phyloP scores from a whole-genome alignment of 371 early-diverging fungal species.

The Mortierella sp. region DNA sequence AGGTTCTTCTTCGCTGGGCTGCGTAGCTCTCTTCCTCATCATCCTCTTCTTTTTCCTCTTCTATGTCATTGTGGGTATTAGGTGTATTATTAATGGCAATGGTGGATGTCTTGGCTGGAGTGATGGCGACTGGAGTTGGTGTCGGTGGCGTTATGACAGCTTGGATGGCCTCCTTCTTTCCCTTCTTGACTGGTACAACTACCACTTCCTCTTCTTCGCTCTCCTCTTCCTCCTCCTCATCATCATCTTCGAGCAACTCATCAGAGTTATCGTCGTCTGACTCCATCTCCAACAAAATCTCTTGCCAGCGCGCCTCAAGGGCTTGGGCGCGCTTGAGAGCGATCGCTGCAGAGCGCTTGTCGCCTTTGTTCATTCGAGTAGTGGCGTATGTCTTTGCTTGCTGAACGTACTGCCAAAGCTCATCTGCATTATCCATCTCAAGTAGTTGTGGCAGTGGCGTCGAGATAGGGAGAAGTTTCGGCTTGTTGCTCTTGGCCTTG shows the following conservation, averaged over 20 bases:
- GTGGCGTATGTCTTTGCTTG: conserved; percentile 55
- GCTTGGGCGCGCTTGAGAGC: conserved; percentile 53
- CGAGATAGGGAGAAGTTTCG: conserved; percentile 51
- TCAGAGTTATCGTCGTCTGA: conserved; percentile 49
- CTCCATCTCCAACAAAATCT: conserved; percentile 49
- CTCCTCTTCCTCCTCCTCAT: conserved; percentile 34
- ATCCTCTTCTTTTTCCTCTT: conserved; percentile 33
- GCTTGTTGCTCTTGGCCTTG: conserved; percentile 46
- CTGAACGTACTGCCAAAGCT: conserved; percentile 53
- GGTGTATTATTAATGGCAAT: not conserved
- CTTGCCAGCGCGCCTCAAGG: conserved; percentile 51
- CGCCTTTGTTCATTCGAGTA: conserved; percentile 54
- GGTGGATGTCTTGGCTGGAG: conserved; percentile 5
- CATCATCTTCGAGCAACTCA: conserved; percentile 38
- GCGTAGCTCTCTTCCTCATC: conserved; percentile 36
- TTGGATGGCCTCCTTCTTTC: not conserved
- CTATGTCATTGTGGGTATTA: conserved; percentile 12
- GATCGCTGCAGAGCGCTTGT: conserved; percentile 55
- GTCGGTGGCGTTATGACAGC: conserved; percentile 5
- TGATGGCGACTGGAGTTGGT: not conserved
- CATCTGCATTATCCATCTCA: conserved; percentile 43
- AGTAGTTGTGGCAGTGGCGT: conserved; percentile 46
- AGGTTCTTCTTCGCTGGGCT: conserved; percentile 24
- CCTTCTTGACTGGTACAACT: conserved; percentile 12
- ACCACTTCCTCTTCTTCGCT: conserved; percentile 12